A percentile compares a stretch with the other conserved stretches of the same genome.
Evolutionary conservation across 1,284 basidiomycete species (phyloP).

Genomic region (Ceratobasidium sp.): DNA sequence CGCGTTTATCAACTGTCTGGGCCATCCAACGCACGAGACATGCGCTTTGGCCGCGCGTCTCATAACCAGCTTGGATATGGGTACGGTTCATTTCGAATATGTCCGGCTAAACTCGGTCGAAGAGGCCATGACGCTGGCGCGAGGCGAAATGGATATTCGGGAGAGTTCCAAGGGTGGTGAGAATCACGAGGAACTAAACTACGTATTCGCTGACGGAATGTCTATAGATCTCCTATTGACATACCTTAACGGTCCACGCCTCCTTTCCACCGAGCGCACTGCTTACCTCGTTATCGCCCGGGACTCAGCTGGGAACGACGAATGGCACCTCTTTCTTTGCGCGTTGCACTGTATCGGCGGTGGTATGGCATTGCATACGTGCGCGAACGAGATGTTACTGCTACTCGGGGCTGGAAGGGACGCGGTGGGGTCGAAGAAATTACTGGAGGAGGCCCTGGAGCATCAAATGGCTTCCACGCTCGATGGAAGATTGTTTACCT

Average conservation of each 20-base stretch:
- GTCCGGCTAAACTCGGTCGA: constrained; percentile 60
- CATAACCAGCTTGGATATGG: constrained; percentile 48
- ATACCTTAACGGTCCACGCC: constrained; percentile 80
- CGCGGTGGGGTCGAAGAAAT: constrained; percentile 61
- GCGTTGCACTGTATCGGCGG: constrained; percentile 82
- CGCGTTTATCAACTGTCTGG: constrained; percentile 72
- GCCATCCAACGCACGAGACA: constrained; percentile 74
- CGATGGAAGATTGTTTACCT: constrained; percentile 69
- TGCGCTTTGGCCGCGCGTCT: constrained; percentile 71
- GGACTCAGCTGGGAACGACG: constrained; percentile 49
- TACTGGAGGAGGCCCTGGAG: constrained; percentile 59
- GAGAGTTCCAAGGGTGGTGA: constrained; percentile 67
- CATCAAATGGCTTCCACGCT: constrained; percentile 59
- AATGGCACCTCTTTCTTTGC: constrained; percentile 72
- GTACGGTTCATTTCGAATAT: constrained; percentile 65
- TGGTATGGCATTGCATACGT: constrained; percentile 81
- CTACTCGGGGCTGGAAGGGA: constrained; percentile 59
- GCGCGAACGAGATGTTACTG: constrained; percentile 77
- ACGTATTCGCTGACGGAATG: constrained; percentile 26
- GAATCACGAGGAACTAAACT: constrained; percentile 45
- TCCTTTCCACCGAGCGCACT: constrained; percentile 74
- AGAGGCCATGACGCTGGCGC: constrained; percentile 65
- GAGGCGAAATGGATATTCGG: constrained; percentile 65
- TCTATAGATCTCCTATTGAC: constrained; percentile 67
- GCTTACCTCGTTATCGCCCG: constrained; percentile 76